Conservation (phyloP, 2,329 filamentous ascomycete species). For the Trichophyton rubrum region DNA sequence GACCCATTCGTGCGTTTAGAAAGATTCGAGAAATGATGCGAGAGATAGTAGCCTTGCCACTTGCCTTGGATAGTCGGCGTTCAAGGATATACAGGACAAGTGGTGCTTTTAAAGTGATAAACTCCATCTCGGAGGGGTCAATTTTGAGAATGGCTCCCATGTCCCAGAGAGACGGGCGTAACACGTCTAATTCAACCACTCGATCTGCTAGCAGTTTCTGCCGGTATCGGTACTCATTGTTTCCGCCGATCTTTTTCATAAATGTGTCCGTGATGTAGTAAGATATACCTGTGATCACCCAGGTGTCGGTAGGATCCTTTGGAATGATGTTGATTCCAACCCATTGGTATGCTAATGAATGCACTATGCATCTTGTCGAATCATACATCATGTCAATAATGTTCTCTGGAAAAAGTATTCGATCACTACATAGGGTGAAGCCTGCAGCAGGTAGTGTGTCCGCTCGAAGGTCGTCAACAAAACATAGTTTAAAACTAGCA, state of each 20-base stretch:
- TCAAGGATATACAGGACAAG: slow-evolving; percentile 90
- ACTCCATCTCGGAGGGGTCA: slow-evolving; percentile 75
- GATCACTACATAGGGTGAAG: slow-evolving; percentile 74
- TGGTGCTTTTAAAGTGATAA: slow-evolving; percentile 80
- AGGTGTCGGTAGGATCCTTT: slow-evolving; percentile 65
- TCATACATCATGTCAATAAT: slow-evolving; percentile 77
- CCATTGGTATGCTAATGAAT: slow-evolving; percentile 83
- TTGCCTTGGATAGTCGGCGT: slow-evolving; percentile 76
- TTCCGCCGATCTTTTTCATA: slow-evolving; percentile 79
- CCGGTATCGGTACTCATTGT: slow-evolving; percentile 86
- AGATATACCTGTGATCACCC: slow-evolving; percentile 79
- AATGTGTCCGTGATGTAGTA: slow-evolving; percentile 94
- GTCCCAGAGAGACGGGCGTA: slow-evolving; percentile 68
- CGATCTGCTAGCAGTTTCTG: slow-evolving; percentile 75
- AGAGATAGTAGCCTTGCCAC: slow-evolving; percentile 68
- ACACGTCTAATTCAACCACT: slow-evolving; percentile 68
- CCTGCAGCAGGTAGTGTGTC: slow-evolving; percentile 69
- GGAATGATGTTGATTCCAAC: slow-evolving; percentile 86
- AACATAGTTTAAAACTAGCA: slow-evolving; percentile 81
- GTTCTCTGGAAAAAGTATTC: slow-evolving; percentile 70
- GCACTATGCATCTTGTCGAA: slow-evolving; percentile 66
- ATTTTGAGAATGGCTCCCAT: slow-evolving; percentile 67
- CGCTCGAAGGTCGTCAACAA: slow-evolving; percentile 74
- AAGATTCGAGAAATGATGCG: slow-evolving; percentile 79
- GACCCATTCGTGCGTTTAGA: slow-evolving; percentile 71